Percentiles rank a stretch among this genome's conserved stretches.
These are phyloP conservation scores for Diospyros kaki DNA, from an alignment of 148 eudicot species.

Conservation along the genomic window DNA sequence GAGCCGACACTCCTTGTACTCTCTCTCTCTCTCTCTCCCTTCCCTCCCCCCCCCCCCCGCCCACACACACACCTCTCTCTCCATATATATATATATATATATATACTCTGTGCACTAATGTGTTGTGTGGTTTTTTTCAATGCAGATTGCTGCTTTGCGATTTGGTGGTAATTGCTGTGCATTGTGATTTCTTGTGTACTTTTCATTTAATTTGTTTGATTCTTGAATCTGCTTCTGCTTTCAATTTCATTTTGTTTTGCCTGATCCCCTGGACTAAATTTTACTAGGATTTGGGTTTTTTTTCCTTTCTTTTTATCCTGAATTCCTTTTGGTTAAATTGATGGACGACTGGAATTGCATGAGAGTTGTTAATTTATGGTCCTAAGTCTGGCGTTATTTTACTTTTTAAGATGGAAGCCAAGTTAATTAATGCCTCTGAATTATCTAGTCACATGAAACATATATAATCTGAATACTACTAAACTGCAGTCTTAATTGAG, in stretches of 20 bases:
- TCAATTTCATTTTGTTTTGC: background rate
- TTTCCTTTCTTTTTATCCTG: background rate
- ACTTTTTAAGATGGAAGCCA: background rate
- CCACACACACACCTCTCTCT: conserved; percentile 8
- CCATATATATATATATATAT: background rate
- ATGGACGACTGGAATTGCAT: background rate
- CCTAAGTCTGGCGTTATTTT: background rate
- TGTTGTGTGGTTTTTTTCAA: conserved; percentile 11
- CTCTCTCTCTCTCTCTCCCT: background rate
- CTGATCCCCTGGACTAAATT: background rate
- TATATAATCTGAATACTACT: background rate
- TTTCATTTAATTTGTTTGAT: background rate
- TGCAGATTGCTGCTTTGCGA: conserved; percentile 51
- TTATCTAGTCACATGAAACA: background rate
- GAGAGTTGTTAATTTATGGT: background rate
- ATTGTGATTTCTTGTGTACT: no score
- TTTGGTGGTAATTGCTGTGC: conserved; percentile 27
- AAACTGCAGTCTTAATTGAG: no score
- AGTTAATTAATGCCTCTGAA: background rate
- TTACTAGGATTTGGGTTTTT: background rate
- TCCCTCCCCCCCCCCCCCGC: background rate
- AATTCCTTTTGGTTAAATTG: background rate
- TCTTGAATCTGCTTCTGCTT: background rate
- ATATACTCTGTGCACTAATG: background rate
- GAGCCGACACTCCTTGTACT: conserved; percentile 74